Conservation (phyloP, 306 rosid genomes). For the Benincasa hispida region DNA sequence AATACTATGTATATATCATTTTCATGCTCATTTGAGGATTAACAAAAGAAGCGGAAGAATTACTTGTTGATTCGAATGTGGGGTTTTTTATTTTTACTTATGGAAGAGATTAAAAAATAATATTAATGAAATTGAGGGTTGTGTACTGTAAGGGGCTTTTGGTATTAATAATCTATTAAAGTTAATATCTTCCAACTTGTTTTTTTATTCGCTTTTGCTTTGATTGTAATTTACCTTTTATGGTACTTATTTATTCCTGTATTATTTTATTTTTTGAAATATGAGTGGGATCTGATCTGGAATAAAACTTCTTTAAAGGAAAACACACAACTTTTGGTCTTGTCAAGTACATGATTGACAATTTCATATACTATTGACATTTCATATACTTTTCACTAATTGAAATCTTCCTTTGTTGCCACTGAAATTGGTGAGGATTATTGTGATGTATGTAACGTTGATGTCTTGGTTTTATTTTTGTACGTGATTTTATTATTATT, state of each 20-base stretch:
- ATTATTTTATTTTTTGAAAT: background rate
- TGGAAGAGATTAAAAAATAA: background rate
- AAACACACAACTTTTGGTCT: background rate
- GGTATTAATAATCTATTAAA: background rate
- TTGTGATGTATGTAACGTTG: background rate
- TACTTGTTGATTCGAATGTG: background rate
- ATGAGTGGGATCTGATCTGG: slow-evolving; percentile 4
- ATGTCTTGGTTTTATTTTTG: no score
- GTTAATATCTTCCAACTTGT: background rate
- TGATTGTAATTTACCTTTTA: background rate
- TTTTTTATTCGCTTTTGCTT: background rate
- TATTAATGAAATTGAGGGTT: background rate
- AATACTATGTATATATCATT: background rate
- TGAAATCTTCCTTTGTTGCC: background rate
- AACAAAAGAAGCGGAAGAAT: background rate
- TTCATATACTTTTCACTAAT: background rate
- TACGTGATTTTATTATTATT: background rate
- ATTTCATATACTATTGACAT: no score
- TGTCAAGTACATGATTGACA: background rate
- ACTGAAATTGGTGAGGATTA: background rate
- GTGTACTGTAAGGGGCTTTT: background rate
- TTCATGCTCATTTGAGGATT: background rate
- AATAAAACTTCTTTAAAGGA: background rate
- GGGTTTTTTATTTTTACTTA: background rate
- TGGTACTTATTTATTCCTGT: background rate